These are phyloP conservation scores for Cercospora sp. DNA, from an alignment of 2,329 filamentous ascomycete genomes.

Conservation along the genomic window DNA sequence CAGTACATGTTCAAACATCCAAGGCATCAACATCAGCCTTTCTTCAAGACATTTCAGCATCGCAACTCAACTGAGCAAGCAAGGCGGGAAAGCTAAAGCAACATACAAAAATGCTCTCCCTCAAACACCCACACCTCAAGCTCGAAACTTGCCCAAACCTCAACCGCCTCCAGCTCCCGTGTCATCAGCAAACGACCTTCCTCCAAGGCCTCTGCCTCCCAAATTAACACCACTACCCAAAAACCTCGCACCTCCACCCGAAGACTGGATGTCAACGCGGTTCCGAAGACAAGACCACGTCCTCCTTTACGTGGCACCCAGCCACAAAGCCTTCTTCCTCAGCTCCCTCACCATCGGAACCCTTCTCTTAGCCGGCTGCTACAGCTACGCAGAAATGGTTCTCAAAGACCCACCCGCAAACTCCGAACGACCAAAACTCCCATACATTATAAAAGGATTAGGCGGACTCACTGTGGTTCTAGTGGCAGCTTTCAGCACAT, in stretches of 20 bases:
- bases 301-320: constrained; percentile 31
- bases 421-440: constrained; percentile 8
- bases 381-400: constrained; percentile 18
- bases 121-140: constrained; percentile 16
- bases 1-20: neutral
- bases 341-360: constrained; percentile 25
- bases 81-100: constrained; percentile 15
- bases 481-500: constrained; percentile 21
- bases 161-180: constrained; percentile 3
- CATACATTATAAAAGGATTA: constrained; percentile 16
- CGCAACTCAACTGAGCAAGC: constrained; percentile 3
- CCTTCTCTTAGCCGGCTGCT: constrained; percentile 24
- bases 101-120: constrained; percentile 19
- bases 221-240: neutral
- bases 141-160: constrained; percentile 16
- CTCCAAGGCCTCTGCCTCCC: neutral
- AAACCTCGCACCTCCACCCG: neutral
- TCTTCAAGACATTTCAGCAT: constrained; percentile 12
- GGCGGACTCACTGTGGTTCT: constrained; percentile 19
- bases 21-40: neutral
- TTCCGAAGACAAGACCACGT: constrained; percentile 20
- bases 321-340: constrained; percentile 28
- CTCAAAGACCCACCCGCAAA: constrained; percentile 22
- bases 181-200: neutral
- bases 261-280: constrained; percentile 18